A percentile compares a stretch with the other conserved stretches of the same genome.
phyloP scores from a whole-genome alignment of 2,329 filamentous ascomycete species.

The Verticillium alfalfae region DNA sequence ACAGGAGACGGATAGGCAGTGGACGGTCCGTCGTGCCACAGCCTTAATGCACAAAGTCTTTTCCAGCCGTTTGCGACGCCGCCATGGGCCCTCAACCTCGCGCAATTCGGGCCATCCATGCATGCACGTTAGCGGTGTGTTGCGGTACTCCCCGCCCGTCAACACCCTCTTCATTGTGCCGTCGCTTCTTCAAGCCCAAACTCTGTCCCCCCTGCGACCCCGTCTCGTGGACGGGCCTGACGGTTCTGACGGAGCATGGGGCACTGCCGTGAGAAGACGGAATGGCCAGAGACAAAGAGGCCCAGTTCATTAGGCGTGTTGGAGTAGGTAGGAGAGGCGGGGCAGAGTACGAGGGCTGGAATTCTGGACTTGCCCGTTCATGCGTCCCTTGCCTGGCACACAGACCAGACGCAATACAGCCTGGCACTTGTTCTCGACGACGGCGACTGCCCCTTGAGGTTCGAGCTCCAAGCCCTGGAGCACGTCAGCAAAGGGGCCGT shows the following conservation, averaged over 20 bases:
- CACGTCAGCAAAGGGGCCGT: not conserved
- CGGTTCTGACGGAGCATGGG: too few species aligned
- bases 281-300: not conserved
- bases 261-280: not conserved
- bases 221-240: too few species aligned
- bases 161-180: too few species aligned
- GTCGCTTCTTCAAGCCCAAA: too few species aligned
- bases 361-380: not conserved
- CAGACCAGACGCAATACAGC: not conserved
- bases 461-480: not conserved
- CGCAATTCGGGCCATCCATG: not conserved
- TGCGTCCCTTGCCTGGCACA: not conserved
- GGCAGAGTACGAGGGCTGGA: not conserved
- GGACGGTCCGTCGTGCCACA: not conserved
- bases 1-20: not conserved
- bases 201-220: too few species aligned
- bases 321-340: not conserved
- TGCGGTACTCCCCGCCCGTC: not conserved
- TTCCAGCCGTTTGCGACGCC: not conserved
- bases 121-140: not conserved
- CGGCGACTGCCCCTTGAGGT: not conserved
- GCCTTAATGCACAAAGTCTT: not conserved
- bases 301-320: not conserved
- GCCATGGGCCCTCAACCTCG: not conserved
- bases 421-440: not conserved